Percentiles rank a stretch among this genome's conserved stretches.
phyloP scores from a whole-genome alignment of 2,329 filamentous ascomycete species.

The Didymosphaeria variabile region DNA sequence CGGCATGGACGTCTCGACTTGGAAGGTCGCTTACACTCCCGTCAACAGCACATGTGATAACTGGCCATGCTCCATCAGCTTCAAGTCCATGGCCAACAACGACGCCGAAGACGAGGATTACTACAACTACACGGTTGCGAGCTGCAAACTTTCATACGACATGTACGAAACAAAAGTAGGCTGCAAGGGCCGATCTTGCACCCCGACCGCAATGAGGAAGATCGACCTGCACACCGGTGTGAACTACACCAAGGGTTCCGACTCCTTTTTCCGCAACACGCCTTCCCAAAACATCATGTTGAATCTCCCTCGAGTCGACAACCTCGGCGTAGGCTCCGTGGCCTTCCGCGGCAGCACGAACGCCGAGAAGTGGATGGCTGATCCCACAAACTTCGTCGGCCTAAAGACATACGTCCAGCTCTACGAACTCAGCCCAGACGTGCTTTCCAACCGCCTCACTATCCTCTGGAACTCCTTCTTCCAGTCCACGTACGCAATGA shows the following conservation, averaged over 20 bases:
- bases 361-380: constrained; percentile 37
- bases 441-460: constrained; percentile 33
- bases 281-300: constrained; percentile 20
- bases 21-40: constrained; percentile 24
- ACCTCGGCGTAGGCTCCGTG: constrained; percentile 19
- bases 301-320: constrained; percentile 30
- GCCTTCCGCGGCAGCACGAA: constrained; percentile 30
- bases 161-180: constrained; percentile 31
- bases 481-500: constrained; percentile 38
- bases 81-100: constrained; percentile 26
- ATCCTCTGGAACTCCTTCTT: constrained; percentile 41
- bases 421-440: constrained; percentile 26
- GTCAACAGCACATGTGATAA: constrained; percentile 17
- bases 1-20: constrained; percentile 23
- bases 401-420: constrained; percentile 28
- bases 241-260: constrained; percentile 22
- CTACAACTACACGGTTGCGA: constrained; percentile 23
- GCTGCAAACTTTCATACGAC: constrained; percentile 28
- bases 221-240: constrained; percentile 27
- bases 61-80: constrained; percentile 33
- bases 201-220: constrained; percentile 29
- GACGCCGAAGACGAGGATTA: not conserved
- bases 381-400: constrained; percentile 34
- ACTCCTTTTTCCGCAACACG: constrained; percentile 20
- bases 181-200: constrained; percentile 32